These are phyloP conservation scores for Candida broadrunensis DNA, from an alignment of 805 yeast species.

Conservation along the genomic window DNA sequence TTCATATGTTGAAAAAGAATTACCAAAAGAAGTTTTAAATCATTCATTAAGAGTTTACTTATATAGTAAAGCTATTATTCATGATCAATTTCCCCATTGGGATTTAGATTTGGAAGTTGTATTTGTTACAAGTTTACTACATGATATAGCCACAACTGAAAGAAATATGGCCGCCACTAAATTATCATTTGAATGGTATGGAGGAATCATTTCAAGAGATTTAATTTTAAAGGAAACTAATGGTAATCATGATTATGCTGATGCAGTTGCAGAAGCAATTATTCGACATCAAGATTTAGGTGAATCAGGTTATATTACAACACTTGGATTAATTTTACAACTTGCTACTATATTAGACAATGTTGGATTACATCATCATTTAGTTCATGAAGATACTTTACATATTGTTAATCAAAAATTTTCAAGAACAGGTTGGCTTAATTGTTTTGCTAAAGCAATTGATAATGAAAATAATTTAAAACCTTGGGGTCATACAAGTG, in stretches of 20 bases:
- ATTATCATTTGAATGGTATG: constrained; percentile 32
- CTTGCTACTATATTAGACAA: constrained; percentile 32
- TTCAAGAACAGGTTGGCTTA: constrained; percentile 25
- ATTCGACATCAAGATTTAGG: constrained; percentile 35
- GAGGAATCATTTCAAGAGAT: constrained; percentile 26
- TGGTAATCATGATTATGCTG: constrained; percentile 25
- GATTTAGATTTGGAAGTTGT: constrained; percentile 24
- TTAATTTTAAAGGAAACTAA: constrained; percentile 18
- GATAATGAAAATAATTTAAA: constrained; percentile 25
- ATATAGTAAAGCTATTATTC: constrained; percentile 25
- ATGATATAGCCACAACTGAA: constrained; percentile 33
- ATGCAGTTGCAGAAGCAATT: constrained; percentile 33
- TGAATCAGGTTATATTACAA: constrained; percentile 27
- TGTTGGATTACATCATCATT: constrained; percentile 24
- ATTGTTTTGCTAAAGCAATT: constrained; percentile 28
- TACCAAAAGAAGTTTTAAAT: constrained; percentile 21
- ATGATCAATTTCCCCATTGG: constrained; percentile 32
- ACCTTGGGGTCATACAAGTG: constrained; percentile 37
- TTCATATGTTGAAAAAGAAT: constrained; percentile 17
- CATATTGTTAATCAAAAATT: constrained; percentile 21
- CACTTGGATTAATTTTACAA: constrained; percentile 29
- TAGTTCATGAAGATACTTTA: constrained; percentile 25
- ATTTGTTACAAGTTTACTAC: constrained; percentile 28
- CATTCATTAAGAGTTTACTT: constrained; percentile 30
- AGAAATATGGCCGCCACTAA: constrained; percentile 30